phyloP scores from a whole-genome alignment of 768 basidiomycete genomes.

The Lentinus brumalis region DNA sequence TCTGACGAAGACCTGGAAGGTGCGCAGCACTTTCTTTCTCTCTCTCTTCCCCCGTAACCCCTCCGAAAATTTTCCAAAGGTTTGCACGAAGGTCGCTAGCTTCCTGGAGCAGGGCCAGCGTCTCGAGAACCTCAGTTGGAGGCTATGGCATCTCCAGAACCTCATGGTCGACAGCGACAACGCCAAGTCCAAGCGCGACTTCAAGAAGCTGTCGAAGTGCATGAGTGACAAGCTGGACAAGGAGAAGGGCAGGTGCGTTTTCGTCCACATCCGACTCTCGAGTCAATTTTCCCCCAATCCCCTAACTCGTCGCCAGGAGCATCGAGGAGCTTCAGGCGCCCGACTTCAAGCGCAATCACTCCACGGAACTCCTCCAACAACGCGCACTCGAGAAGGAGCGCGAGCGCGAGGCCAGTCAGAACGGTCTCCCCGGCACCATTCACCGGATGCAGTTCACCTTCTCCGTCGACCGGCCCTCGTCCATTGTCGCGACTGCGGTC shows the following conservation, averaged over 20 bases:
- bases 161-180: slow-evolving; percentile 92
- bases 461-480: slow-evolving; percentile 68
- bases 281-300: slow-evolving; percentile 7
- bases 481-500: slow-evolving; percentile 39
- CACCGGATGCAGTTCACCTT: slow-evolving; percentile 92
- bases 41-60: background rate
- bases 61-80: slow-evolving; percentile 41
- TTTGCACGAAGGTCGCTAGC: slow-evolving; percentile 88
- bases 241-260: slow-evolving; percentile 83
- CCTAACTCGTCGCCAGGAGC: slow-evolving; percentile 47
- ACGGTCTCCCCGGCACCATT: slow-evolving; percentile 69
- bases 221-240: slow-evolving; percentile 94
- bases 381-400: slow-evolving; percentile 84
- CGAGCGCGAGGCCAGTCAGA: slow-evolving; percentile 63
- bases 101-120: slow-evolving; percentile 90
- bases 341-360: slow-evolving; percentile 78
- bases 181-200: slow-evolving; percentile 85
- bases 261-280: background rate
- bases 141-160: slow-evolving; percentile 90
- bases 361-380: slow-evolving; percentile 77
- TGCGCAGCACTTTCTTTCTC: slow-evolving; percentile 32
- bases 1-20: slow-evolving; percentile 91
- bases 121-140: slow-evolving; percentile 91
- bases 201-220: slow-evolving; percentile 83
- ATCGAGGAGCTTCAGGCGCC: slow-evolving; percentile 86